These are phyloP conservation scores for Actinomortierella ambigua DNA, from an alignment of 371 early-diverging fungal species.

Conservation along the genomic window DNA sequence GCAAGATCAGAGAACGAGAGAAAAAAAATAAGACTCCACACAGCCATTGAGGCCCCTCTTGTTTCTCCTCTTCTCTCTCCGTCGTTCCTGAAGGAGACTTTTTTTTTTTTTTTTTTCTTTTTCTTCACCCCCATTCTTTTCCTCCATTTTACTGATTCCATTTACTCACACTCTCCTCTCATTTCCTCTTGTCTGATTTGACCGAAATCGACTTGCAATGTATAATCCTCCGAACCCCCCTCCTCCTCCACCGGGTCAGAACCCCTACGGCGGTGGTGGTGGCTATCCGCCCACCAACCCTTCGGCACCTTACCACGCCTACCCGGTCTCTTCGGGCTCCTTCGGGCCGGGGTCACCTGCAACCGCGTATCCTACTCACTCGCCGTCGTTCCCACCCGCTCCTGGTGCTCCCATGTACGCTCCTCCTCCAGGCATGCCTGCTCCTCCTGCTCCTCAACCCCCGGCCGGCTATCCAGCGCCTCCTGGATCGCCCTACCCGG, in stretches of 20 bases:
- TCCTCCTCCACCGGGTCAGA: constrained; percentile 4
- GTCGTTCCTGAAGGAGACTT: not conserved
- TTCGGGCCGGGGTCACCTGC: constrained; percentile 7
- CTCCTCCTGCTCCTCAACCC: constrained; percentile 9
- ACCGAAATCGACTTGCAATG: constrained; percentile 4
- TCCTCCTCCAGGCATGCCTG: constrained; percentile 3
- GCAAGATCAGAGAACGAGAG: too few species aligned
- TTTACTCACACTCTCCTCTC: not conserved
- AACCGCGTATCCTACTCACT: constrained; percentile 7
- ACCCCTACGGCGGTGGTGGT: not conserved
- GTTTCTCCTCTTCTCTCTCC: not conserved
- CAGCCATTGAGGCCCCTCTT: not conserved
- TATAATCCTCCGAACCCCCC: constrained; percentile 1
- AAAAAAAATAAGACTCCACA: too few species aligned
- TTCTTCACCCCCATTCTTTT: not conserved
- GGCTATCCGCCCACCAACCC: not conserved
- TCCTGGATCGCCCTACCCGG: constrained; percentile 18
- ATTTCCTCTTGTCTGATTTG: not conserved
- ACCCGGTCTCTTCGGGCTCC: constrained; percentile 1
- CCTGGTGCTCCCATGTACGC: not conserved
- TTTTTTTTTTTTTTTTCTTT: not conserved
- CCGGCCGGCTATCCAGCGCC: constrained; percentile 19
- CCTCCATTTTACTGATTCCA: not conserved
- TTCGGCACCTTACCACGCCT: not conserved
- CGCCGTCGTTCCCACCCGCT: constrained; percentile 3